Base-by-base conservation (phyloP, 169 alveolate genomes). In the Babesia gibsoni region DNA sequence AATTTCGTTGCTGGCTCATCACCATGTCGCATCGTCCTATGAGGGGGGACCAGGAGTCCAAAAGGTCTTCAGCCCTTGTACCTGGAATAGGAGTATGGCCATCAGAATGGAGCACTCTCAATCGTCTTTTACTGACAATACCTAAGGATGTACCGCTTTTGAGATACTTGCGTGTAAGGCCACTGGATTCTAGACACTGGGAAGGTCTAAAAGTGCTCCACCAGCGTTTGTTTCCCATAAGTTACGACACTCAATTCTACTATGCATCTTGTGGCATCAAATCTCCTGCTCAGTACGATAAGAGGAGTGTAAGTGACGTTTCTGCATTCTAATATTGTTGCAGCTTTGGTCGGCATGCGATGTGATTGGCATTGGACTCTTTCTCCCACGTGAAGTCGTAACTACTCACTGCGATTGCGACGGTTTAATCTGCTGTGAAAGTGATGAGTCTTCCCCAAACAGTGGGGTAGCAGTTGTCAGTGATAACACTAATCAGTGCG, bases 201-300 rank as follows among this genome's bases (percentile, higher is more conserved):
- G 66, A 30, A 18, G 88, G 79, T 20, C n/a, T 79, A 32, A 57
- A 59, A 10, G 39, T 58, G 67, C 48, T 79, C 9, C 88, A 79
- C 66, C 20, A 37, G 14, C 67, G 69, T 18, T 45, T 79, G 37
- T 79, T 79, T 39, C 88, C 88, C n/a, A 70, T 79, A 23, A 53
- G 67, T 22, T 79, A 79, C 23, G 88, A 79, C 32, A 35, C 70
- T 9, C 57, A 36, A 4, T 79, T 79, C 41, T 79, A 65, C 58
- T 78, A 69, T 25, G 63, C 58, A 12, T 69, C 78, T 0, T 79
- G 88, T 67, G 41, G 79, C 25, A 41, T 73, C 14, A 30, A 29
- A 29, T 16, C 39, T 1, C 66, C 3, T 2, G 43, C 67, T 5
- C 39, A 20, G 30, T 27, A 18, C 27, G 52, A 33, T 30, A 27